These are phyloP conservation scores for Sparassis latifolia DNA, from an alignment of 1,284 basidiomycete species.

Conservation along the genomic window DNA sequence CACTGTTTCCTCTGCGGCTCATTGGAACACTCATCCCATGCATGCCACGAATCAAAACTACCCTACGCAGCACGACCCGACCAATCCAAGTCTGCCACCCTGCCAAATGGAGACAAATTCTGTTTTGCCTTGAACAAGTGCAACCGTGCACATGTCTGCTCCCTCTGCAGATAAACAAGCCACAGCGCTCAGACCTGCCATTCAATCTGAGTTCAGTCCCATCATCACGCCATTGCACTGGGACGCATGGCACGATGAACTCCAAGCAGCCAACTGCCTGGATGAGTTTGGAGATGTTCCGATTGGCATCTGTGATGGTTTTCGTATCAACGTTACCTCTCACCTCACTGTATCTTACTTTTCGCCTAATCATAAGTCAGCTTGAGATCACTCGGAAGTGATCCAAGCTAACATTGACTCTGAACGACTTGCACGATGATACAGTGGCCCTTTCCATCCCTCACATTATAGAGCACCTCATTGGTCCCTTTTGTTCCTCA, in stretches of 20 bases:
- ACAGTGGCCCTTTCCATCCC: conserved; percentile 22
- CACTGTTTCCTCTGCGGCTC: background rate
- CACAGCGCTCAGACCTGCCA: background rate
- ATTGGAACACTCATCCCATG: background rate
- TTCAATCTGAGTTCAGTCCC: background rate
- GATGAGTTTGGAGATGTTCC: background rate
- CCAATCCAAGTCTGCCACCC: background rate
- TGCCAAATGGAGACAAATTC: background rate
- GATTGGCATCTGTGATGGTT: background rate
- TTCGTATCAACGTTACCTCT: background rate
- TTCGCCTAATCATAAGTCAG: background rate
- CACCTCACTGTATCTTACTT: background rate
- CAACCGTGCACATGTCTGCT: background rate
- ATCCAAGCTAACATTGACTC: conserved; percentile 21
- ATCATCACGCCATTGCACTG: background rate
- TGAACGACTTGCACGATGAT: conserved; percentile 29
- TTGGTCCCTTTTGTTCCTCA: conserved; percentile 31
- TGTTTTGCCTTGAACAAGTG: background rate
- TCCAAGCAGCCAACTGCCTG: background rate
- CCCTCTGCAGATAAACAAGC: background rate
- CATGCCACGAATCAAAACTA: background rate
- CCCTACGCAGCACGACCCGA: background rate
- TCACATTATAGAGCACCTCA: conserved; percentile 24
- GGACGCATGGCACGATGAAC: background rate
- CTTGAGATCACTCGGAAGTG: conserved; percentile 1